Percentiles rank a stretch among this genome's conserved stretches.
phyloP scores from a whole-genome alignment of 176 grass and related monocot species.

The Bolboschoenus planiculmis region DNA sequence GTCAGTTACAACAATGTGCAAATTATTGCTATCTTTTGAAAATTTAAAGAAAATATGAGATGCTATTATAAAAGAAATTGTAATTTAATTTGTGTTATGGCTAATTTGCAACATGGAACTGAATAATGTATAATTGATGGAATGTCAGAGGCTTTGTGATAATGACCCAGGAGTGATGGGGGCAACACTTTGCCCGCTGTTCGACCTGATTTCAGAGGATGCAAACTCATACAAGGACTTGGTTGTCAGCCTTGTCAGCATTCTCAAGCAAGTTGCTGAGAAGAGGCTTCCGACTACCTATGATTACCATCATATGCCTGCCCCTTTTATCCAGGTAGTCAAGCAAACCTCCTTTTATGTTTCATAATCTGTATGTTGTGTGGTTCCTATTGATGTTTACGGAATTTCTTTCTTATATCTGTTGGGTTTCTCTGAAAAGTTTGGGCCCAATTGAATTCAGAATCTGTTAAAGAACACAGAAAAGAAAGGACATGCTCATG shows the following conservation, averaged over 20 bases:
- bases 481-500: not conserved
- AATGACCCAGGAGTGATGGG: slow-evolving; percentile 98
- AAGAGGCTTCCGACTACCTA: slow-evolving; percentile 93
- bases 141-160: slow-evolving; percentile 77
- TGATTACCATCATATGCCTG: slow-evolving; percentile 98
- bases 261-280: slow-evolving; percentile 97
- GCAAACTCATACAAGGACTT: slow-evolving; percentile 88
- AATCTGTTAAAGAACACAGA: not conserved
- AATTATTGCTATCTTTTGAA: not conserved
- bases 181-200: slow-evolving; percentile 82
- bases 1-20: not conserved
- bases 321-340: slow-evolving; percentile 93
- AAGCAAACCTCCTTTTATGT: not conserved
- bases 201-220: slow-evolving; percentile 86
- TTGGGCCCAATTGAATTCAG: not conserved
- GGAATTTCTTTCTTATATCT: not conserved
- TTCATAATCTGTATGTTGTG: not conserved
- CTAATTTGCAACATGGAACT: not conserved
- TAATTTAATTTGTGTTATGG: not conserved
- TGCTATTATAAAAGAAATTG: not conserved
- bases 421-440: not conserved
- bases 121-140: slow-evolving; percentile 4
- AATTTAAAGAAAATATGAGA: not conserved
- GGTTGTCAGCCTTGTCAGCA: slow-evolving; percentile 90
- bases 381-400: not conserved